A percentile compares a stretch with the other conserved stretches of the same genome.
These are phyloP conservation scores for Biancaea sappan DNA, from an alignment of 306 rosid species.

Conservation along the genomic window DNA sequence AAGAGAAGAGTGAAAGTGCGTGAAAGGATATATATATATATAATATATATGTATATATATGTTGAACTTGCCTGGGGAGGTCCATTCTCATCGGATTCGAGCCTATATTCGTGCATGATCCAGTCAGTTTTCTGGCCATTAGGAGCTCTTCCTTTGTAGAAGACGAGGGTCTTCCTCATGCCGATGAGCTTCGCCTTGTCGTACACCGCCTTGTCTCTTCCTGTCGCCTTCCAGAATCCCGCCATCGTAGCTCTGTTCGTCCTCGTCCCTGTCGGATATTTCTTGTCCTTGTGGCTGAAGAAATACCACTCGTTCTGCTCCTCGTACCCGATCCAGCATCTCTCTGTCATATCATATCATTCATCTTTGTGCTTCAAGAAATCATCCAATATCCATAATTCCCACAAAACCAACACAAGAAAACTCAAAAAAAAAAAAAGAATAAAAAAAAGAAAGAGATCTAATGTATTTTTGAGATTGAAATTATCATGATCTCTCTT, in stretches of 20 bases:
- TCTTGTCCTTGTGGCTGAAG: conserved; percentile 30
- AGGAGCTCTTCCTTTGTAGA: conserved; percentile 29
- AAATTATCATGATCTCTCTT: no score
- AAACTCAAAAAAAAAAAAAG: neutral
- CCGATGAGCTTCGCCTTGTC: neutral
- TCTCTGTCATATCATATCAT: conserved; percentile 9
- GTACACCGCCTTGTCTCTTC: conserved; percentile 22
- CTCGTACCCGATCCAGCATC: conserved; percentile 6
- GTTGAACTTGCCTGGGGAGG: conserved; percentile 5
- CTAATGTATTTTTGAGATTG: no score
- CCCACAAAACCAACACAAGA: neutral
- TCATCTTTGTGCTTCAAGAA: neutral
- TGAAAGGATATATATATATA: neutral
- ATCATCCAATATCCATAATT: neutral
- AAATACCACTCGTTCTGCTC: conserved; percentile 25
- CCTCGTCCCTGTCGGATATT: conserved; percentile 28
- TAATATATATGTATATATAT: no score
- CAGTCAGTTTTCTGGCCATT: conserved; percentile 23
- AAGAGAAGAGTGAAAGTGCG: neutral
- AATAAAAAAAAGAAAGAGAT: no score
- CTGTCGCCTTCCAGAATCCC: conserved; percentile 30
- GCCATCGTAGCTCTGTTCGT: conserved; percentile 20
- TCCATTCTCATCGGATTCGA: conserved; percentile 24
- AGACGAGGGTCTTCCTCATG: conserved; percentile 32
- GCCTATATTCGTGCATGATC: conserved; percentile 31